Conservation (phyloP, 2,329 filamentous ascomycete genomes). For the Shiraia sp. region DNA sequence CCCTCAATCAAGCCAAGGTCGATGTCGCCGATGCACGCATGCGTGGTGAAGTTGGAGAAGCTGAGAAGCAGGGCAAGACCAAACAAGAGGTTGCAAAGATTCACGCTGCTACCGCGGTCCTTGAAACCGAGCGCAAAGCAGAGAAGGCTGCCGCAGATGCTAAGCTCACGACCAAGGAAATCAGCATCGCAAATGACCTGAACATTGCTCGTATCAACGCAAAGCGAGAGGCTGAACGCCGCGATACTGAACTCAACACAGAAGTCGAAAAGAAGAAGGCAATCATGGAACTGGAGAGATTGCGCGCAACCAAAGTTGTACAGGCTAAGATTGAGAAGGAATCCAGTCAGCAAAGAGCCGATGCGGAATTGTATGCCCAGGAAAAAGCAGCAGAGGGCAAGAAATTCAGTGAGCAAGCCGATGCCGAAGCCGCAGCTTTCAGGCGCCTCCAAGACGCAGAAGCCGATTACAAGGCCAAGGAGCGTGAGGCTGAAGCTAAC, state of each 20-base stretch:
- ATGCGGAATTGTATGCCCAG: constrained; percentile 58
- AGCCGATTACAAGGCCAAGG: constrained; percentile 47
- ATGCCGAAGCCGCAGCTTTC: constrained; percentile 59
- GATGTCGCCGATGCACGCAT: constrained; percentile 63
- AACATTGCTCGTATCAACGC: constrained; percentile 77
- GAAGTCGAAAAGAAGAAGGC: constrained; percentile 78
- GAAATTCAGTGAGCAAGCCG: constrained; percentile 64
- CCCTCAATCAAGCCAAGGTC: constrained; percentile 75
- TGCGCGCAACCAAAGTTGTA: constrained; percentile 76
- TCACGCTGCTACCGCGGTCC: constrained; percentile 79
- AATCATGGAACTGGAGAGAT: constrained; percentile 77
- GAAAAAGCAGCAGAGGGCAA: constrained; percentile 54
- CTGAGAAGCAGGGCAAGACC: constrained; percentile 75
- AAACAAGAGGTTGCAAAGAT: constrained; percentile 89
- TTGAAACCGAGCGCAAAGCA: constrained; percentile 81
- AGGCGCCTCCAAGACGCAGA: constrained; percentile 47
- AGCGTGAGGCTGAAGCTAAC: constrained; percentile 52
- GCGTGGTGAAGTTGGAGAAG: constrained; percentile 74
- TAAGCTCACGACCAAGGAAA: constrained; percentile 72
- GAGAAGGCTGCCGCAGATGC: constrained; percentile 81
- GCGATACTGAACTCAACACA: constrained; percentile 79
- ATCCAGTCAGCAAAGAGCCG: constrained; percentile 69
- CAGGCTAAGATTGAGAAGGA: constrained; percentile 73
- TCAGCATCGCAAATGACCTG: constrained; percentile 72
- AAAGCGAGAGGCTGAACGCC: constrained; percentile 70